Percentiles rank a stretch among this genome's conserved stretches.
These are phyloP conservation scores for Colletotrichum musae DNA, from an alignment of 2,329 filamentous ascomycete genomes.

Conservation along the genomic window DNA sequence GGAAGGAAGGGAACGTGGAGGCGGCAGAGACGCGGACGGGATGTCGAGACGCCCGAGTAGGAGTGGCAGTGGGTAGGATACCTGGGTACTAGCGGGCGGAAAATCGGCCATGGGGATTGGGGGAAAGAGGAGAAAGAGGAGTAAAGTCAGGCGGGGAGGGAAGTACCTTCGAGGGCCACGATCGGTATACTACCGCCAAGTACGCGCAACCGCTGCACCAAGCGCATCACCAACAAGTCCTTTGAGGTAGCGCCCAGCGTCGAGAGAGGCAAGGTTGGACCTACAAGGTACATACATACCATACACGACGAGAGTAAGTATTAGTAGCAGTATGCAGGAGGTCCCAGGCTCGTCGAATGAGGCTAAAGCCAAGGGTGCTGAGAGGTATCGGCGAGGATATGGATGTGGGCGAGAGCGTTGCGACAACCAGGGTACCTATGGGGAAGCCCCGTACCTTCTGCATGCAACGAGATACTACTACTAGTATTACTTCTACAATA, in stretches of 20 bases:
- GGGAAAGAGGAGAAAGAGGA: slow-evolving; percentile 6
- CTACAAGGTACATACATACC: too few relatives aligned
- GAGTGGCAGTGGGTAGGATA: slow-evolving; percentile 17
- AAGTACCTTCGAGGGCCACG: slow-evolving; percentile 3
- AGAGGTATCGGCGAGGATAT: not conserved
- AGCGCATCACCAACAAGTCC: too few relatives aligned
- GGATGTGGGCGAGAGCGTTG: not conserved
- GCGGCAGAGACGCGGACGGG: slow-evolving; percentile 3
- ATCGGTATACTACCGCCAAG: not conserved
- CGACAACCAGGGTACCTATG: too few relatives aligned
- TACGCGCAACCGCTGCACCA: too few relatives aligned
- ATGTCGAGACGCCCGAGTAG: slow-evolving; percentile 11
- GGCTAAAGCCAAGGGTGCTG: slow-evolving; percentile 30
- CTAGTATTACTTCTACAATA: too few relatives aligned
- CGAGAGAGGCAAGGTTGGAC: too few relatives aligned
- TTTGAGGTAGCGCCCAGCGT: too few relatives aligned
- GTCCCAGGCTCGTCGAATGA: slow-evolving; percentile 11
- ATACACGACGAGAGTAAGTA: too few relatives aligned
- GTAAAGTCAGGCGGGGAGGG: slow-evolving; percentile 10
- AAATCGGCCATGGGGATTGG: slow-evolving; percentile 34
- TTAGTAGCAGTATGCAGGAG: too few relatives aligned
- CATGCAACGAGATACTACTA: too few relatives aligned
- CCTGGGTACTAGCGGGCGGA: slow-evolving; percentile 8
- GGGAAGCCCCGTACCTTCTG: too few relatives aligned
- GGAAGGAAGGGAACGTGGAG: slow-evolving; percentile 15